Base-by-base conservation (phyloP, 352 stramenopile species). In the Pythium volutum region DNA sequence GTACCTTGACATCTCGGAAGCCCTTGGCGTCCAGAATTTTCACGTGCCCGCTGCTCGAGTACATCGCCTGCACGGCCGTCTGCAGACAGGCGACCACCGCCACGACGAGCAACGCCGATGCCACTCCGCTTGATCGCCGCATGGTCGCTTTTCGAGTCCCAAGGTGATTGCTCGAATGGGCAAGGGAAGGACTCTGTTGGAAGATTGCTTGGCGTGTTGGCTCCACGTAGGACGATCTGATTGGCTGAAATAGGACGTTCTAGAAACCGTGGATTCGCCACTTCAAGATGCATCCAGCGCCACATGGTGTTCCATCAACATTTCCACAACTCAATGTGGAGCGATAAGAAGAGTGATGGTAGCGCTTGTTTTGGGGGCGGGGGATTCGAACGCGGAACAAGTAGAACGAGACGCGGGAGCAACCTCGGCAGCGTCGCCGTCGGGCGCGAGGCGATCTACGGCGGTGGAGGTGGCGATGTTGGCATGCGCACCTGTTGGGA, bases 1-100 rank as follows among this genome's bases (percentile, higher is more conserved):
- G 23, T 26, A 83, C 74, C 63, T 83, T 75, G 54, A 94, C 58
- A 54, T 92, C 81, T 14, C 80, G 76, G 46, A 94, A 82, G 60
- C 73, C 81, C 67, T 87, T 76, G 0, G 82, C 65, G 55, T 94
- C 85, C 43, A 94, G 69, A 33, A 89, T 36, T 65, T 86, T 88
- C 25, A 94, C 85, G 25, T 70, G 70, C 12, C 82, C 84, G 23
- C 77, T 81, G 62, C 63, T 81, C 52, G 69, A 74, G 74, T 93
- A 94, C 64, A 94, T 79, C 20, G 57, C 73, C 34, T 74, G 66
- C 26, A 71, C 71, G 20, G 59, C 49, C 16, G 55, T 52, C 49
- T 78, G 51, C 38, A 88, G 36, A 51, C 74, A 75, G 25, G 62
- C 46, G 5, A 64, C 49, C 46, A 73, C 18, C 56, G 67, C 65